Conservation (phyloP, 495 filamentous ascomycete genomes). For the Chaetomium tenue region DNA sequence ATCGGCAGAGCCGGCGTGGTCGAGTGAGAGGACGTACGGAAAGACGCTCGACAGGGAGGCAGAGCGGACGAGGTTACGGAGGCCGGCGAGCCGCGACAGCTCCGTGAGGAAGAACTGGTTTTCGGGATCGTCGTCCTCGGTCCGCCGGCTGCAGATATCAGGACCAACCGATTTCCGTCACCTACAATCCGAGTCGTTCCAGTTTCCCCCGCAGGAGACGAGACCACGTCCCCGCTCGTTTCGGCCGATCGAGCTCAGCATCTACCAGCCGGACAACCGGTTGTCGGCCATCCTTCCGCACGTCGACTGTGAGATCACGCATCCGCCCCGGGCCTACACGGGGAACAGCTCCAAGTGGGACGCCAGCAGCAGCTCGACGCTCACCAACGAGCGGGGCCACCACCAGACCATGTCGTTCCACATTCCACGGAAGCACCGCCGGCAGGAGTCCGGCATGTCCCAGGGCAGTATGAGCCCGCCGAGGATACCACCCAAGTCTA, state of each 20-base stretch:
- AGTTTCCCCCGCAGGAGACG: constrained; percentile 28
- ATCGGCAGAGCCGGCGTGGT: constrained; percentile 34
- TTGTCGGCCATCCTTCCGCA: constrained; percentile 63
- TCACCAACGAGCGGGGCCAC: constrained; percentile 46
- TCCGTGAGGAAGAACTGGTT: constrained; percentile 37
- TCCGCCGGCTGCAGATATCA: constrained; percentile 49
- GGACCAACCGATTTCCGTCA: constrained; percentile 52
- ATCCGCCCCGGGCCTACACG: constrained; percentile 43
- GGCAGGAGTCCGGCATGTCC: constrained; percentile 33
- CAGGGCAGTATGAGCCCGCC: constrained; percentile 27
- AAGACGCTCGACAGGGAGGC: constrained; percentile 34
- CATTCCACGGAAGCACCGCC: constrained; percentile 47
- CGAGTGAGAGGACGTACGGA: constrained; percentile 31
- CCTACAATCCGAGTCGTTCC: constrained; percentile 49
- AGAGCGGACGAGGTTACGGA: constrained; percentile 35
- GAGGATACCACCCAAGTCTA: constrained; percentile 35
- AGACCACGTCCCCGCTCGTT: constrained; percentile 49
- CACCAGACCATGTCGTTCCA: constrained; percentile 53
- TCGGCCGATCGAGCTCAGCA: constrained; percentile 71
- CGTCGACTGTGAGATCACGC: constrained; percentile 45
- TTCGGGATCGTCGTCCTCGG: constrained; percentile 36
- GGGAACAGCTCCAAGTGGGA: constrained; percentile 38
- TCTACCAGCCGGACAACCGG: constrained; percentile 63
- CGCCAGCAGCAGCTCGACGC: constrained; percentile 30
- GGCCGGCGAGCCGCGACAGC: constrained; percentile 36